A percentile compares a stretch with the other conserved stretches of the same genome.
phyloP scores from a whole-genome alignment of 805 yeast genomes.

The Jamesozyma piceae region DNA sequence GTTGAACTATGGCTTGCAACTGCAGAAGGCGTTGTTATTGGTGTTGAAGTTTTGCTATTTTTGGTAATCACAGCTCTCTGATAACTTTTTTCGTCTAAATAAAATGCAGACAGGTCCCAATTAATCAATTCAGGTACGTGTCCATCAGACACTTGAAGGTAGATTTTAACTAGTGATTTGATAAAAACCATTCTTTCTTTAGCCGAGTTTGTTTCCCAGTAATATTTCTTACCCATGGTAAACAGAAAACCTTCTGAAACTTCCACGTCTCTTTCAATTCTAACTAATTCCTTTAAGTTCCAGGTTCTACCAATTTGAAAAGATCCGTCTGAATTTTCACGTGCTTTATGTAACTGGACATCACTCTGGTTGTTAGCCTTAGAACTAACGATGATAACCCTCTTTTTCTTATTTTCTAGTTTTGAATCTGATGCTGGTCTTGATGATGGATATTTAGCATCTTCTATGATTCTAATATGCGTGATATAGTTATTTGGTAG shows the following conservation, averaged over 20 bases:
- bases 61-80: conserved; percentile 23
- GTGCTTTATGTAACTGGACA: conserved; percentile 73
- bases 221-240: conserved; percentile 66
- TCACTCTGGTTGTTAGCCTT: conserved; percentile 59
- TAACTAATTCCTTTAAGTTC: conserved; percentile 63
- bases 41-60: neutral
- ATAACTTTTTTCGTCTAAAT: conserved; percentile 33
- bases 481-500: conserved; percentile 56
- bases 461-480: conserved; percentile 70
- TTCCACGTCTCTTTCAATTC: conserved; percentile 44
- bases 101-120: conserved; percentile 39
- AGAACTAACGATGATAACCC: conserved; percentile 40
- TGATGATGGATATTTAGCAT: conserved; percentile 54
- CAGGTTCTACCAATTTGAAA: conserved; percentile 91
- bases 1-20: too few relatives aligned
- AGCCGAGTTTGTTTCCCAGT: conserved; percentile 62
- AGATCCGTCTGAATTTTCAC: conserved; percentile 62
- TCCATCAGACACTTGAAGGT: conserved; percentile 47
- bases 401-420: conserved; percentile 43
- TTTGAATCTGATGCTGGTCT: conserved; percentile 55
- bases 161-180: conserved; percentile 43
- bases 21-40: neutral
- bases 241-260: conserved; percentile 50
- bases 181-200: conserved; percentile 53
- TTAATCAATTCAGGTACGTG: conserved; percentile 44